Conservation (phyloP, 306 rosid species). For the Clitoria ternatea region DNA sequence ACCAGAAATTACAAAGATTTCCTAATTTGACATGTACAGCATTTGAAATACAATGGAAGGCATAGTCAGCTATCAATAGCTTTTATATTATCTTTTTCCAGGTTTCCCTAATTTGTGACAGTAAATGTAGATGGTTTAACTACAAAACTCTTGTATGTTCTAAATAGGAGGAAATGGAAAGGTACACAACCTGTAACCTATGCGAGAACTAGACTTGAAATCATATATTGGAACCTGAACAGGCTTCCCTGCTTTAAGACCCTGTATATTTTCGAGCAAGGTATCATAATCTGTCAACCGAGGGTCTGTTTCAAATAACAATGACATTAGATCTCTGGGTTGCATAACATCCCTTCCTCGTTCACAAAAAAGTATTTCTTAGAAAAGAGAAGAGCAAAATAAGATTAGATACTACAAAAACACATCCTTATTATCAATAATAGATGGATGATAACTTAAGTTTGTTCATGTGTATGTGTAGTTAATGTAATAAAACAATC, state of each 20-base stretch:
- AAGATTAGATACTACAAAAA: not conserved
- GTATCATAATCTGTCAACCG: constrained; percentile 95
- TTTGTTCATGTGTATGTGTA: not conserved
- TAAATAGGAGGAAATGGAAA: constrained; percentile 6
- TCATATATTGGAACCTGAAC: constrained; percentile 90
- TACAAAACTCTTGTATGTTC: constrained; percentile 10
- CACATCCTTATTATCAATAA: not conserved
- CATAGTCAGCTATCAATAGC: not conserved
- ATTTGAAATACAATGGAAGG: not conserved
- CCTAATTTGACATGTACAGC: constrained; percentile 5
- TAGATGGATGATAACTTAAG: not conserved
- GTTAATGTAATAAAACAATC: not conserved
- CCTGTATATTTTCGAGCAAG: constrained; percentile 81
- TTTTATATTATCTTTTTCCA: not conserved
- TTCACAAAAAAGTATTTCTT: not conserved
- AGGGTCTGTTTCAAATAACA: constrained; percentile 69
- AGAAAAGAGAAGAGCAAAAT: not conserved
- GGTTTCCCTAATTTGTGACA: constrained; percentile 24
- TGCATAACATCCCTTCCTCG: constrained; percentile 28
- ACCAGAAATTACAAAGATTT: constrained; percentile 2
- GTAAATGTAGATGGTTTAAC: not conserved
- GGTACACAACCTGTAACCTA: constrained; percentile 76
- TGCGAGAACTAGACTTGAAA: constrained; percentile 88
- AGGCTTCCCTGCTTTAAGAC: constrained; percentile 79
- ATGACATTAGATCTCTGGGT: constrained; percentile 28